phyloP scores from a whole-genome alignment of 306 rosid genomes.

The Astragalus glycyphyllos region DNA sequence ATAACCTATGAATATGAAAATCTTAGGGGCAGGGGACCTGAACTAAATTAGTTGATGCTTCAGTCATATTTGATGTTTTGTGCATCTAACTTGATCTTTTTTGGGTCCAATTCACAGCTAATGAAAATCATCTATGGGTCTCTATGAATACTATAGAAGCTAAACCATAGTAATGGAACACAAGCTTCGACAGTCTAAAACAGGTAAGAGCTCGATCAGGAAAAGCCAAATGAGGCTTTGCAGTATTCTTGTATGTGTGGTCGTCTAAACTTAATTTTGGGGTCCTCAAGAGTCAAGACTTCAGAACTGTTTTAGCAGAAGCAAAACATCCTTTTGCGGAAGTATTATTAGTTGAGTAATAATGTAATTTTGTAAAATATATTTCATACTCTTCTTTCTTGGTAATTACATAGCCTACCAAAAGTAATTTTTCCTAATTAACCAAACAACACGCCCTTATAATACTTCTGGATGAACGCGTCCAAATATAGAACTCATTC shows the following conservation, averaged over 20 bases:
- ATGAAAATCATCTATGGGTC: constrained; percentile 30
- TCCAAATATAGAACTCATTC: constrained; percentile 24
- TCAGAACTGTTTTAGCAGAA: constrained; percentile 22
- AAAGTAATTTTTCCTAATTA: background rate
- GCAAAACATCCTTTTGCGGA: background rate
- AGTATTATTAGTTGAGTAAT: constrained; percentile 22
- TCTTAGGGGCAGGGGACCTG: constrained; percentile 29
- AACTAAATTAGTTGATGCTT: constrained; percentile 32
- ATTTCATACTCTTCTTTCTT: constrained; percentile 1
- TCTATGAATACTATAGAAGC: constrained; percentile 2
- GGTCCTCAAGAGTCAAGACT: constrained; percentile 20
- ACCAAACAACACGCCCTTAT: constrained; percentile 13
- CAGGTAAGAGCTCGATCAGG: constrained; percentile 8
- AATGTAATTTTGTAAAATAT: background rate
- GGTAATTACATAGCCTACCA: constrained; percentile 18
- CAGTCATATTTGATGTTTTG: constrained; percentile 18
- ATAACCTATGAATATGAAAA: constrained; percentile 61
- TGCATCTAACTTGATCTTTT: constrained; percentile 27
- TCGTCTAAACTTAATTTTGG: constrained; percentile 13
- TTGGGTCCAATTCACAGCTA: constrained; percentile 1
- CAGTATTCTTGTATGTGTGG: constrained; percentile 18
- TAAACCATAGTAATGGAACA: constrained; percentile 10
- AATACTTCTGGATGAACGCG: constrained; percentile 17
- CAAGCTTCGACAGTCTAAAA: constrained; percentile 20
- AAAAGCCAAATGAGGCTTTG: constrained; percentile 4